Conservation (phyloP, 1,284 basidiomycete species). For the Heterobasidion irregulare region DNA sequence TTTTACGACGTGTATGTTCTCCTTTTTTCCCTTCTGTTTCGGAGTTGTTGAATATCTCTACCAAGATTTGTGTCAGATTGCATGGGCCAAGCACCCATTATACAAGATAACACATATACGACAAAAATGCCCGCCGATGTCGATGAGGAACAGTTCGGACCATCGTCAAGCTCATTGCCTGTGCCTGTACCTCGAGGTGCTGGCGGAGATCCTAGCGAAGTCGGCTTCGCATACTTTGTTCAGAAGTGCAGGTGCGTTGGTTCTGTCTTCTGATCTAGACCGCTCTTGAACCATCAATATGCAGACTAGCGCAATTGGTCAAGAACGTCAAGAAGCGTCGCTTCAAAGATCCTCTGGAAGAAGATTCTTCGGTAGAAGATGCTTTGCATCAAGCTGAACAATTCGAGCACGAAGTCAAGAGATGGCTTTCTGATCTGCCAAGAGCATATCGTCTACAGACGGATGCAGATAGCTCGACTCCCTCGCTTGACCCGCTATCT, state of each 20-base stretch:
- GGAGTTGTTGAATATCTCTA: conserved; percentile 6
- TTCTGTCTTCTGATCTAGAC: neutral
- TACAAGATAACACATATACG: conserved; percentile 39
- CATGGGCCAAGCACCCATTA: conserved; percentile 49
- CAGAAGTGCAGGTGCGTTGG: conserved; percentile 37
- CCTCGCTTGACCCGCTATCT: conserved; percentile 7
- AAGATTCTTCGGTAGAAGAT: conserved; percentile 20
- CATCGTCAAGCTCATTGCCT: conserved; percentile 35
- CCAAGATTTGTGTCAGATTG: conserved; percentile 60
- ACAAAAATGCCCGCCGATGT: conserved; percentile 39
- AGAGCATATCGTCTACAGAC: conserved; percentile 28
- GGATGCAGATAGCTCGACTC: conserved; percentile 16
- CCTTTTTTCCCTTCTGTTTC: conserved; percentile 3
- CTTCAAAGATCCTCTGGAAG: conserved; percentile 26
- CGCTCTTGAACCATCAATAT: neutral
- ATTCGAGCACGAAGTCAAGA: conserved; percentile 45
- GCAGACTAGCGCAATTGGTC: conserved; percentile 38
- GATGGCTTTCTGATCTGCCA: conserved; percentile 47
- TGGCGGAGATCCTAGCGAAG: conserved; percentile 18
- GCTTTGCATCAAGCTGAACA: conserved; percentile 47
- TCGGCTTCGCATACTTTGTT: conserved; percentile 31
- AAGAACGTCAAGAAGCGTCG: conserved; percentile 40
- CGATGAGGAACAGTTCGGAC: conserved; percentile 40
- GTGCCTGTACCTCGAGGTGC: conserved; percentile 20
- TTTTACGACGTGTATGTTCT: conserved; percentile 65